Conservation (phyloP, 2,329 filamentous ascomycete species). For the Calycina marina region DNA sequence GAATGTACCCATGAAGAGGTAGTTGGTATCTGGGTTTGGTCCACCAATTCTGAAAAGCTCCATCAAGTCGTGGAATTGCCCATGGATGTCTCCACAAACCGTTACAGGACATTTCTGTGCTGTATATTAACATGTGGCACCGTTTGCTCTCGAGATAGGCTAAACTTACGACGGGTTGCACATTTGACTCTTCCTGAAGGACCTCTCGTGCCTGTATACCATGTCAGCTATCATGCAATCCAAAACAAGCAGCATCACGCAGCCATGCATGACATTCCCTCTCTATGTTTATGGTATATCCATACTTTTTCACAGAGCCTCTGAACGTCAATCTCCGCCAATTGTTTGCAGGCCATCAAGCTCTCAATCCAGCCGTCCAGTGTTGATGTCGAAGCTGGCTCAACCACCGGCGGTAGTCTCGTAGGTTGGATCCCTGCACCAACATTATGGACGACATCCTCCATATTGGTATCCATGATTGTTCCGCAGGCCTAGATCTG, state of each 20-base stretch:
- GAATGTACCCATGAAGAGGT: slow-evolving; percentile 87
- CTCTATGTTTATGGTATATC: slow-evolving; percentile 11
- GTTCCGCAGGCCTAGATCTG: slow-evolving; percentile 3
- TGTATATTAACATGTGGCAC: slow-evolving; percentile 14
- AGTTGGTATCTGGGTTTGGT: slow-evolving; percentile 96
- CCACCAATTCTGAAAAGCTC: slow-evolving; percentile 99
- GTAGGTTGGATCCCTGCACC: slow-evolving; percentile 68
- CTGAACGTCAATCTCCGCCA: slow-evolving; percentile 87
- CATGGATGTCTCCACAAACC: slow-evolving; percentile 97
- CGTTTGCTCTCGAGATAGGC: slow-evolving; percentile 14
- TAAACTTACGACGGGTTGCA: slow-evolving; percentile 80
- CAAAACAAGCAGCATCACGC: no score
- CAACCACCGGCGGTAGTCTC: slow-evolving; percentile 60
- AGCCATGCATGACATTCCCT: no score
- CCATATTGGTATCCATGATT: slow-evolving; percentile 41
- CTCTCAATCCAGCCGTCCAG: slow-evolving; percentile 98
- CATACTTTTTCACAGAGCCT: slow-evolving; percentile 93
- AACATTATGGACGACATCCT: slow-evolving; percentile 98
- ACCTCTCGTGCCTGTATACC: slow-evolving; percentile 86
- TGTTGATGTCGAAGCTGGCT: slow-evolving; percentile 81
- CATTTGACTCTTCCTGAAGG: slow-evolving; percentile 93
- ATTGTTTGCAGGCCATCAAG: slow-evolving; percentile 97
- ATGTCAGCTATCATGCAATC: no score
- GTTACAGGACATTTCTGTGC: slow-evolving; percentile 91
- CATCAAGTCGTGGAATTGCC: slow-evolving; percentile 98